phyloP scores from a whole-genome alignment of 768 basidiomycete species.

The Xerocomus brunneocitrinus region DNA sequence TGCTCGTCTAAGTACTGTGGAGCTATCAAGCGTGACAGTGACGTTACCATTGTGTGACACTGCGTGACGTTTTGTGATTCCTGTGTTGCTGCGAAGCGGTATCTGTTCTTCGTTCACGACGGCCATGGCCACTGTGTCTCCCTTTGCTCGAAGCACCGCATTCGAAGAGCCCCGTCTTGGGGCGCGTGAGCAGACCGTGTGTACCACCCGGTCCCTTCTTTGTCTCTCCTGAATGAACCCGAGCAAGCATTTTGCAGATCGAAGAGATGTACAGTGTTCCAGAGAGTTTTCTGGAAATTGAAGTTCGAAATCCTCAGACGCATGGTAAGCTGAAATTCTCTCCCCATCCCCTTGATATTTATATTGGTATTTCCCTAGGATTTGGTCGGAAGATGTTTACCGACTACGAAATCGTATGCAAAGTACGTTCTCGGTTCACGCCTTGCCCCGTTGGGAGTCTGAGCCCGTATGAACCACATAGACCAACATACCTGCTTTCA shows the following conservation, averaged over 20 bases:
- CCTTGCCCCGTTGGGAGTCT: slow-evolving; percentile 3
- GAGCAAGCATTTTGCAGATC: slow-evolving; percentile 52
- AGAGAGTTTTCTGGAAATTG: slow-evolving; percentile 96
- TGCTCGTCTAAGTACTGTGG: no score
- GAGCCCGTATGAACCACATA: slow-evolving; percentile 26
- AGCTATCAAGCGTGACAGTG: slow-evolving; percentile 47
- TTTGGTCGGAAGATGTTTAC: slow-evolving; percentile 99
- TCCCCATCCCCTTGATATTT: neutral
- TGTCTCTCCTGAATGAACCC: slow-evolving; percentile 27
- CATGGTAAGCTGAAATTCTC: slow-evolving; percentile 54
- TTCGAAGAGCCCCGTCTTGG: slow-evolving; percentile 50
- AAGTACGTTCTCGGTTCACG: slow-evolving; percentile 44
- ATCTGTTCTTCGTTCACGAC: slow-evolving; percentile 20
- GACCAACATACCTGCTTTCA: slow-evolving; percentile 99
- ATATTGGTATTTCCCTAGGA: slow-evolving; percentile 36
- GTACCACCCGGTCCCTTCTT: slow-evolving; percentile 8
- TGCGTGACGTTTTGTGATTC: slow-evolving; percentile 14
- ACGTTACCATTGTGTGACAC: slow-evolving; percentile 17
- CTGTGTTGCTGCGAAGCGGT: slow-evolving; percentile 20
- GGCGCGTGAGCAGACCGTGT: slow-evolving; percentile 57
- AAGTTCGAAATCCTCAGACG: slow-evolving; percentile 94
- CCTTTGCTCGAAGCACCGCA: slow-evolving; percentile 56
- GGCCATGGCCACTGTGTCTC: slow-evolving; percentile 40
- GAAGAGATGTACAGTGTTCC: slow-evolving; percentile 99
- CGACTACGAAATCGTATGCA: slow-evolving; percentile 97